Evolutionary conservation across 176 grass and related monocot genomes (phyloP).

Genomic region (Triticum timopheevii): DNA sequence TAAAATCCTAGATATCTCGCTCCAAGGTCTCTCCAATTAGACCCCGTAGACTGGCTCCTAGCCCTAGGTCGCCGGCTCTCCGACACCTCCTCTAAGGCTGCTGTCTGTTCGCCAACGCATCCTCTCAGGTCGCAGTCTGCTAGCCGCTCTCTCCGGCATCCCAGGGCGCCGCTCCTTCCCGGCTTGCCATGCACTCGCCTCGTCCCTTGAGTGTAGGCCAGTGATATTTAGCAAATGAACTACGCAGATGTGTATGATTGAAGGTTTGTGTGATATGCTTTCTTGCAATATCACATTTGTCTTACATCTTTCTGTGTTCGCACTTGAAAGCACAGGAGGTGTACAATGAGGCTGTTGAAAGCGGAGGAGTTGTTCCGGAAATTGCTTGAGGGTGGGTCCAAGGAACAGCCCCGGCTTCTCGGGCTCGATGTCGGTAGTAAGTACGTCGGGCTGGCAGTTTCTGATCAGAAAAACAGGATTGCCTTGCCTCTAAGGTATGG

Average conservation of each 20-base stretch:
- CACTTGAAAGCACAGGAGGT: background rate
- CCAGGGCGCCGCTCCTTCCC: background rate
- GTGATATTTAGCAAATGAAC: background rate
- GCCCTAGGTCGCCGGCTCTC: background rate
- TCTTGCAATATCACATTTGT: background rate
- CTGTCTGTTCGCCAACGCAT: background rate
- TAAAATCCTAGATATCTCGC: background rate
- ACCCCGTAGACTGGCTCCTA: background rate
- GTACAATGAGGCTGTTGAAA: constrained; percentile 67
- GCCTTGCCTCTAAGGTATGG: constrained; percentile 69
- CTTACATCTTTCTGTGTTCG: background rate
- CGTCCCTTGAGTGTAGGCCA: background rate
- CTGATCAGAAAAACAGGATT: constrained; percentile 60
- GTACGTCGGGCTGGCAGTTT: constrained; percentile 79
- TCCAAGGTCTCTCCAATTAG: background rate
- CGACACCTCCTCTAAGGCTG: no score
- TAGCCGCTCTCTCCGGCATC: background rate
- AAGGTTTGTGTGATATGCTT: background rate
- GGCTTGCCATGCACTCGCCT: background rate
- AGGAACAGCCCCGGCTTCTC: constrained; percentile 45
- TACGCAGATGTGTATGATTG: background rate
- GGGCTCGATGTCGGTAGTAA: constrained; percentile 87
- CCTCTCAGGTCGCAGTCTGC: background rate
- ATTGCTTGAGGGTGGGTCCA: constrained; percentile 37
- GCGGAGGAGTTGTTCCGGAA: constrained; percentile 61